Evolutionary conservation across 805 yeast species (phyloP), one percentile per base, ranked within the genome.

Genomic region (Pichia californica): DNA sequence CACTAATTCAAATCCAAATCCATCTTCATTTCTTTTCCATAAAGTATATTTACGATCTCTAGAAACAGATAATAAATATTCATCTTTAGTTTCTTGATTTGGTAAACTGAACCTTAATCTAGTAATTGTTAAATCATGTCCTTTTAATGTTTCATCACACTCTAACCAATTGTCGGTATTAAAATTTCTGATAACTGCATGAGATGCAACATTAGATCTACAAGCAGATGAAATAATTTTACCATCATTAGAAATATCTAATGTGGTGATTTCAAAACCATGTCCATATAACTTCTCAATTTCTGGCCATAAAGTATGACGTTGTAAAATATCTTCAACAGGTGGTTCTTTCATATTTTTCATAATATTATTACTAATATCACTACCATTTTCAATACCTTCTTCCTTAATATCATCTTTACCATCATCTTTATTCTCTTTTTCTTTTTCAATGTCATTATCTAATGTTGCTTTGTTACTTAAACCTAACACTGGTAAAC

Each of bases 301-400:
- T 58, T 93, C 99, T 0, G 99, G 99, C 83, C 94, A 93, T 41
- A 93, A 68, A 0, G 98, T 86, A 57, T 81, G 87, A 56, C 98
- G 74, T 60, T 93, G 98, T 23, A 93, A 68, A 48, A 86, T 85
- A 55, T 91, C 96, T 61, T 93, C 99, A 36, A 83, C 65, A 0
- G 99, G 98, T 8, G 95, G 89, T 0, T 64, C 57, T 0, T 51
- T 49, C 35, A 84, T 62, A 0, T 69, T 54, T 4, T 68, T 59
- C 19, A 80, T 61, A n/a, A 76, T 59, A 33, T 74, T 79, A 32
- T 60, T 69, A 1, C 75, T 68, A 7, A 70, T 66, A 48, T 69
- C 67, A 15, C 43, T 44, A 3, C 21, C 35, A 16, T 23, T 23
- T 1, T 23, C 25, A 7, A 18, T 32, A 32, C 37, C 44, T n/a